These are phyloP conservation scores for Dactylella cylindrospora DNA, from an alignment of 2,329 filamentous ascomycete genomes.

Conservation along the genomic window DNA sequence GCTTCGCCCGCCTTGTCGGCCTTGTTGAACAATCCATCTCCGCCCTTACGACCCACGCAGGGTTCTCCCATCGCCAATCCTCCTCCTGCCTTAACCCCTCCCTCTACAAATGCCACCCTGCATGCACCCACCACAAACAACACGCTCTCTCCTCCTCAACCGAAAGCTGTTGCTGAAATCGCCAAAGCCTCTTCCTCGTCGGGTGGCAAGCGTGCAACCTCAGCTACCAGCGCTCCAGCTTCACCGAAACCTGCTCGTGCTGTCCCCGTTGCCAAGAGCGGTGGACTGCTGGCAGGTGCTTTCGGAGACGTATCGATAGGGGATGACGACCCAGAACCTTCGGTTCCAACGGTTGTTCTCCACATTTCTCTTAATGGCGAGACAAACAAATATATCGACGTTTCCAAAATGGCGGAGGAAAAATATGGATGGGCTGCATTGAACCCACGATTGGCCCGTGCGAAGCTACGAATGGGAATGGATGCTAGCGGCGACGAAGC, in stretches of 20 bases:
- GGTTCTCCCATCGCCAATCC: slow-evolving; percentile 38
- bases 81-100: slow-evolving; percentile 30
- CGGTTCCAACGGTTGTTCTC: slow-evolving; percentile 76
- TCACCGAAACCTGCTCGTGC: slow-evolving; percentile 50
- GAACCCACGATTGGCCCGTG: slow-evolving; percentile 85
- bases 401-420: slow-evolving; percentile 88
- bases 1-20: slow-evolving; percentile 40
- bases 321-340: slow-evolving; percentile 59
- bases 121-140: slow-evolving; percentile 1
- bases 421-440: slow-evolving; percentile 92
- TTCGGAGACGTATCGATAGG: slow-evolving; percentile 60
- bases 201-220: not conserved
- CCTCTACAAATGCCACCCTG: slow-evolving; percentile 26
- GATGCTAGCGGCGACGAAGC: slow-evolving; percentile 83
- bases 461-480: slow-evolving; percentile 82
- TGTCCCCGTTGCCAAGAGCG: slow-evolving; percentile 61
- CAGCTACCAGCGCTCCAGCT: slow-evolving; percentile 45
- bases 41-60: slow-evolving; percentile 28
- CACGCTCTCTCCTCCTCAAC: slow-evolving; percentile 27
- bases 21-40: slow-evolving; percentile 27
- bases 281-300: slow-evolving; percentile 64
- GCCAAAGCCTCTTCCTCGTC: slow-evolving; percentile 21
- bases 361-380: slow-evolving; percentile 78
- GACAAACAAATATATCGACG: slow-evolving; percentile 90
- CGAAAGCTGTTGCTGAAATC: slow-evolving; percentile 37